Percentiles rank a stretch among this genome's conserved stretches.
Evolutionary conservation across 129 eudicot genomes (phyloP).

Genomic region (Dittrichia graveolens): DNA sequence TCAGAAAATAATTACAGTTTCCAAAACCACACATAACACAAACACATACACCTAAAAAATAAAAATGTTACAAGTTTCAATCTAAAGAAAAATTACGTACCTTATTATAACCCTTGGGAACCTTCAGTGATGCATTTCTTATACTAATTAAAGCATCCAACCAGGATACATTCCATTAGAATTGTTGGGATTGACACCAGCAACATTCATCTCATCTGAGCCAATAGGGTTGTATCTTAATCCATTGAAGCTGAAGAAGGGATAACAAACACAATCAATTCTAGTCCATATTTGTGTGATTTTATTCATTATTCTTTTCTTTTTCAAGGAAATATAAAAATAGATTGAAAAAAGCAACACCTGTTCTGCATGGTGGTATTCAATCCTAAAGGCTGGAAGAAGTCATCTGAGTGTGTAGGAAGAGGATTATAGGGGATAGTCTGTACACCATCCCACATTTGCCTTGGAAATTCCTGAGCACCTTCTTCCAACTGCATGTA

Average conservation of each 20-base stretch:
- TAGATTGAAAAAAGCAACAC: constrained; percentile 15
- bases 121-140: constrained; percentile 23
- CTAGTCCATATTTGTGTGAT: neutral
- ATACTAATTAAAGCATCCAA: constrained; percentile 58
- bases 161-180: constrained; percentile 48
- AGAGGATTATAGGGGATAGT: constrained; percentile 49
- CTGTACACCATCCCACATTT: constrained; percentile 48
- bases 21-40: constrained; percentile 42
- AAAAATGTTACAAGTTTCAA: constrained; percentile 29
- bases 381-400: constrained; percentile 53
- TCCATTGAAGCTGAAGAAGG: constrained; percentile 18
- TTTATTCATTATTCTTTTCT: neutral
- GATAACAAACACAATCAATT: neutral
- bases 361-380: constrained; percentile 47
- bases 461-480: constrained; percentile 39
- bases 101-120: constrained; percentile 34
- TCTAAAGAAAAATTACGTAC: constrained; percentile 27
- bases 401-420: constrained; percentile 48
- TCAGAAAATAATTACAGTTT: constrained; percentile 38
- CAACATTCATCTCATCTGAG: constrained; percentile 42
- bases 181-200: constrained; percentile 36
- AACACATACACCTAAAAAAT: constrained; percentile 26
- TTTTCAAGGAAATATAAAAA: neutral
- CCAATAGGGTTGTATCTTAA: constrained; percentile 49
- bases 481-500: constrained; percentile 52